Evolutionary conservation across 225 moss, liverwort and hornwort species (phyloP), one percentile per base, ranked within the genome.

Genomic region (Antitrichia curtipendula): DNA sequence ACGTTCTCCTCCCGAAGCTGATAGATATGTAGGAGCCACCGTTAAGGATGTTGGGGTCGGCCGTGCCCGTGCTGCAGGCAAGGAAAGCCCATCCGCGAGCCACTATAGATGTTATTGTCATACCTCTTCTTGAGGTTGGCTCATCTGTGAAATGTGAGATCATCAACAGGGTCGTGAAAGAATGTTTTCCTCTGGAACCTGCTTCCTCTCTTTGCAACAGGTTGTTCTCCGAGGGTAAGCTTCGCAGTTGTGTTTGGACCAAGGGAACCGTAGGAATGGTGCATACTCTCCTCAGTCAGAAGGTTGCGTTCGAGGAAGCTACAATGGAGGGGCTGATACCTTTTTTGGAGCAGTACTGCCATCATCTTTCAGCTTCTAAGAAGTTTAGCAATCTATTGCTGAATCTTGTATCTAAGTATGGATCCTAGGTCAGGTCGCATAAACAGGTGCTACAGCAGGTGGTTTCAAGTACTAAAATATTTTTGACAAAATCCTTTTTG

Each of bases 1-100:
- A 93, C 68, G 75, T 95, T 80, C 91, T 96, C 81, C 94, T 96
- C 13, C 95, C 92, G 23, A 96, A 96, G 90, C 88, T 96, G 27
- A 71, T 84, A 32, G n/a, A 86, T 8, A 81, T 95, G 88, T 88
- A 90, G 75, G 91, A 93, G 85, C 92, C 94, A 9, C 95, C 95
- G 23, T 95, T 95, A 32, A 91, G 96, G 65, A 75, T 92, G 78
- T 82, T 96, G 75, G 85, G 89, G 12, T 90, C 90, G 32, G 95
- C 96, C 47, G 82, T n/a, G 45, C 7, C 7, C 7, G 8, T 92
- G 80, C 65, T 93, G 53, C 95, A 95, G 82, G 95, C 96, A 47
- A 95, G 91, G 53, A 96, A 95, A 87, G 93, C 94, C 50, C 96
- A 96, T 85, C 96, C 96, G 7, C 92, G 95, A 90, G 96, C 95